Evolutionary conservation across 192 early-diverging fungal species (phyloP), one percentile per base, ranked within the genome.

Genomic region (Jimgerdemannia flammicorona): DNA sequence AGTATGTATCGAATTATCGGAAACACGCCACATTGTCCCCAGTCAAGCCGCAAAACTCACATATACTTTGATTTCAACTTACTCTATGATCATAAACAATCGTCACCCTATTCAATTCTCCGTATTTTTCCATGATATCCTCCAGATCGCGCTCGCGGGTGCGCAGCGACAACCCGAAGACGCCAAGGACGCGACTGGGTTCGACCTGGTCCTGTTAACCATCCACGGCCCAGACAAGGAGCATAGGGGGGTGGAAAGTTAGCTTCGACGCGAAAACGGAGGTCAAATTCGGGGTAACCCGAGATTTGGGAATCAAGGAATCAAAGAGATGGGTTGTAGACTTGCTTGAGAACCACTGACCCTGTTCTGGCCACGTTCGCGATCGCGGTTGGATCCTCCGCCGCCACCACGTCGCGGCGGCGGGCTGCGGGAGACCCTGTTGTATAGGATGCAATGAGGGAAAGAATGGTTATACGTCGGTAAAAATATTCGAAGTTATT

Each of bases 91-190:
- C 88, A 68, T 88, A 85, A n/a, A 92, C 89, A 71, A 92, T 79
- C 4, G 75, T 83, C 19, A 92, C 85, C 54, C 84, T 86, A 65
- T 90, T 85, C 63, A 91, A 76, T 41, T 69, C 40, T 29, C 92
- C 92, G 83, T 81, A 90, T 49, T 84, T 74, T 19, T 80, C 79
- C 77, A 93, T 93, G 40, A 87, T 83, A 67, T 89, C 74, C 71
- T 92, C 84, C 77, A 93, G 79, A 75, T 93, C 91, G 11, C 73
- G 72, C 70, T 90, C 88, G 17, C 71, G 73, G 3, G 92, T 93
- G 54, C 80, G 74, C 43, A 90, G 79, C 75, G 86, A 90, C 68
- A 93, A 78, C 19, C 90, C 90, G 81, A 93, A 93, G 8, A 93
- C 91, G 68, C 92, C 92, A 49, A 93, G 79, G 54, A 93, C 89